Base-by-base conservation (phyloP, 1,284 basidiomycete species). In the Cutaneotrichosporon sp. region DNA sequence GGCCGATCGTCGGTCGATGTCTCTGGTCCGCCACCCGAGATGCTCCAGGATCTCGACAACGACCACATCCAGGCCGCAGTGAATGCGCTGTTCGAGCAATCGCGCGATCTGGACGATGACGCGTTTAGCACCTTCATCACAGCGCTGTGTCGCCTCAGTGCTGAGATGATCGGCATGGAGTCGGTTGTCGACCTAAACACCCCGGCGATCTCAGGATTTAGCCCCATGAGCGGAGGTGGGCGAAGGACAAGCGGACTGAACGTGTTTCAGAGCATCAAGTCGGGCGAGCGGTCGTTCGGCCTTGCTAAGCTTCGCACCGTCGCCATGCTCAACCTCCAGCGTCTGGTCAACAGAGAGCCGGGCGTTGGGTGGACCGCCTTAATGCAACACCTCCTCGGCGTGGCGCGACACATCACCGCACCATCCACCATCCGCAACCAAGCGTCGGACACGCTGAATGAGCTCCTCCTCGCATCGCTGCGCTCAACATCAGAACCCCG, bases 161-260 rank as follows among this genome's bases (percentile, higher is more conserved):
- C 86, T 7, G 91, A 92, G 76, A 95, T 96, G 91, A 87, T 95
- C 38, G 88, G 89, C 36, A 88, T 94, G 86, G 88, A 90, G 76
- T 50, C 65, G 85, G 58, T 82, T 82, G 49, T 69, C 34, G 71
- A 68, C n/a, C 22, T 64, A 36, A 61, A 58, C 31, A 58, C 63
- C 51, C 56, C 64, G 3, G 65, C 8, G 60, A 67, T 5, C 66
- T 65, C 10, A 1, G 18, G 13, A 22, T 14, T 56, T 38, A 26
- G 36, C 55, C 22, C 36, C 6, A 10, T 2, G 5, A 42, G 14
- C 38, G 74, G 73, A 40, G 70, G 88, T 76, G 82, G 90, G 62
- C 83, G 92, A 62, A 82, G 92, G 51, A 87, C 91, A 9, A 95
- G 92, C 70, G 92, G 92, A 0, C 90, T 94, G 38, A 88, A 91